These are phyloP conservation scores for Alternaria hordeiaustralica DNA, from an alignment of 2,329 filamentous ascomycete genomes.

Conservation along the genomic window DNA sequence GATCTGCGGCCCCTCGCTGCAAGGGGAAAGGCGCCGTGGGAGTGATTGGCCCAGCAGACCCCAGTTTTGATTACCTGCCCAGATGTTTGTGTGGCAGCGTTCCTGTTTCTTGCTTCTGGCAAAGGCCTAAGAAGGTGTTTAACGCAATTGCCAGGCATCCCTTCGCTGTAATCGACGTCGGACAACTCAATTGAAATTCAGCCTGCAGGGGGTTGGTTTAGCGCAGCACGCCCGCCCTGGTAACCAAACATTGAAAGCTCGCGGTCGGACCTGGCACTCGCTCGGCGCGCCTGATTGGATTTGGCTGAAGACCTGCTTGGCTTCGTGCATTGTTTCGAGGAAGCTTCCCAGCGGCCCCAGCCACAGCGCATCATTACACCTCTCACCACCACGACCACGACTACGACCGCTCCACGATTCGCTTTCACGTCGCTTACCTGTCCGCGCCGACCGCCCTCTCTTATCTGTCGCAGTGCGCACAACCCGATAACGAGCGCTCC, in stretches of 20 bases:
- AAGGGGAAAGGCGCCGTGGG: slow-evolving; percentile 12
- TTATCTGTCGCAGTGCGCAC: slow-evolving; percentile 7
- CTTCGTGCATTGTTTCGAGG: slow-evolving; percentile 26
- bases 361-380: slow-evolving; percentile 23
- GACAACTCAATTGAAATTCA: neutral
- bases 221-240: slow-evolving; percentile 10
- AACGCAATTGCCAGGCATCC: slow-evolving; percentile 5
- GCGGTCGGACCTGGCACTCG: neutral
- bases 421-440: slow-evolving; percentile 10
- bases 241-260: slow-evolving; percentile 18
- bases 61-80: slow-evolving; percentile 12
- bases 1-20: slow-evolving; percentile 16
- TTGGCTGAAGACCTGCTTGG: slow-evolving; percentile 6
- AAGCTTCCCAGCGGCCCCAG: slow-evolving; percentile 23
- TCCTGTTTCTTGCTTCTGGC: slow-evolving; percentile 17
- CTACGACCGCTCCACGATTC: slow-evolving; percentile 10
- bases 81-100: slow-evolving; percentile 16
- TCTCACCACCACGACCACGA: slow-evolving; percentile 17
- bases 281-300: neutral
- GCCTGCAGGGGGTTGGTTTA: slow-evolving; percentile 7
- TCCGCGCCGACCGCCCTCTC: slow-evolving; percentile 12
- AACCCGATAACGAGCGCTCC: slow-evolving; percentile 16
- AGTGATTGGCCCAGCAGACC: slow-evolving; percentile 16
- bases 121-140: neutral
- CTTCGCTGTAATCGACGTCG: neutral